Percentiles rank a stretch among this genome's conserved stretches.
phyloP scores from a whole-genome alignment of 176 grass and related monocot genomes.

The Poa annua region DNA sequence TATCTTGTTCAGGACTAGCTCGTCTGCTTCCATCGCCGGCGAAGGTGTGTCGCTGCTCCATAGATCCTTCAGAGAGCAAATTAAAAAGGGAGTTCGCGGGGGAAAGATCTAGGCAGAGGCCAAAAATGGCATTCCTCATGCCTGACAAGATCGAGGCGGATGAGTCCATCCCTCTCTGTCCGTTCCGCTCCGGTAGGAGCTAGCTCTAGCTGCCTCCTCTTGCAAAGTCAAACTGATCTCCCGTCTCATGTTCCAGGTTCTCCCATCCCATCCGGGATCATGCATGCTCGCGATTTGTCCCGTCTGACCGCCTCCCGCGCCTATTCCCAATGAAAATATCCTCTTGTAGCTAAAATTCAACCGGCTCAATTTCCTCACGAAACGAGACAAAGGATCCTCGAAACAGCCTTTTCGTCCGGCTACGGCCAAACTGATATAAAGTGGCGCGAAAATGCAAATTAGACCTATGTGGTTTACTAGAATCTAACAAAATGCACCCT shows the following conservation, averaged over 20 bases:
- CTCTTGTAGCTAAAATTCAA: too few species aligned
- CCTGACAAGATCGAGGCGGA: neutral
- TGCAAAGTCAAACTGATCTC: neutral
- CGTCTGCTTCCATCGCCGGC: conserved; percentile 50
- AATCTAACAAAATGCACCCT: too few species aligned
- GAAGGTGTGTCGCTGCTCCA: neutral
- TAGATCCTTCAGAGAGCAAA: neutral
- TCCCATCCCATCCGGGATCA: neutral
- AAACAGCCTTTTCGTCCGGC: too few species aligned
- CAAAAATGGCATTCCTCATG: neutral
- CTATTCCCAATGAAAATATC: too few species aligned
- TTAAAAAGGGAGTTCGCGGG: neutral
- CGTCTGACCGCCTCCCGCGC: too few species aligned
- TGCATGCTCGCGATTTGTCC: neutral
- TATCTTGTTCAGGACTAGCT: conserved; percentile 67
- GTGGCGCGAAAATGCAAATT: too few species aligned
- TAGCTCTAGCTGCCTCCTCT: neutral
- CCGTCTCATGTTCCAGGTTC: neutral
- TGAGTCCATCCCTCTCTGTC: neutral
- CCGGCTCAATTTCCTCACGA: too few species aligned
- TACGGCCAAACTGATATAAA: too few species aligned
- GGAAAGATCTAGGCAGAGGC: neutral
- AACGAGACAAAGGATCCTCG: too few species aligned
- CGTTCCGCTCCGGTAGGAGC: neutral
- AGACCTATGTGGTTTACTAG: too few species aligned